Base-by-base conservation (phyloP, 2,329 filamentous ascomycete genomes). In the Colletotrichum tanaceti region DNA sequence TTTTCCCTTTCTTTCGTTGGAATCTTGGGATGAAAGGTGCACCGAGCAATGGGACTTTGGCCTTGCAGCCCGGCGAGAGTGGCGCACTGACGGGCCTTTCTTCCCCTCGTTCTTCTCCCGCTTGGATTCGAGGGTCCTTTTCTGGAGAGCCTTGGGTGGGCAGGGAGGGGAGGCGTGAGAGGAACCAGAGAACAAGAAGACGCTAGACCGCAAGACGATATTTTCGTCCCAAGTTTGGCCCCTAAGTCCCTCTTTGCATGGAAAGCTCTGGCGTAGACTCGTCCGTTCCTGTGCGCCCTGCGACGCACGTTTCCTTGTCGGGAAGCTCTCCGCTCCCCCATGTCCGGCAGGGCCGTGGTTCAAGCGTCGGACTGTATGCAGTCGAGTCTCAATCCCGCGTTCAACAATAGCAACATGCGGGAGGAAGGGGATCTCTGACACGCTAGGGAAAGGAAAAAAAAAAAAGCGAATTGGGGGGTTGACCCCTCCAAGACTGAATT, bases 151-250 rank as follows among this genome's bases (percentile, higher is more conserved):
- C 49, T 58, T 50, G 41, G 50, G 55, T n/a, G n/a, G n/a, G n/a
- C n/a, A n/a, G 50, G 49, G 28, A 24, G 41, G 50, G 57, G 39
- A 41, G 50, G 57, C n/a, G n/a, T n/a, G n/a, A n/a, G n/a, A n/a
- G 50, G 49, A 24, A 35, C 53, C 52, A 66, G 39, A 53, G 16
- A 16, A 28, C 35, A 39, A 32, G 46, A 61, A 13, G 38, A 22
- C 50, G 39, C 63, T 65, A 59, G 65, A 39, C 43, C 20, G 35
- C 32, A 35, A 28, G 55, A 41, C 44, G 63, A 32, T 69, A 69
- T 69, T 69, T 69, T 69, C 62, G 62, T 69, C 66, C 57, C 20
- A 53, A 57, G 38, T 52, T 50, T 65, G 32, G 50, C 46, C n/a
- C 39, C 39, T 18, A 7, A 35, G 35, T 39, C 32, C 35, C 50